Evolutionary conservation across 768 basidiomycete genomes (phyloP).

Genomic region (Suillus bovinus): DNA sequence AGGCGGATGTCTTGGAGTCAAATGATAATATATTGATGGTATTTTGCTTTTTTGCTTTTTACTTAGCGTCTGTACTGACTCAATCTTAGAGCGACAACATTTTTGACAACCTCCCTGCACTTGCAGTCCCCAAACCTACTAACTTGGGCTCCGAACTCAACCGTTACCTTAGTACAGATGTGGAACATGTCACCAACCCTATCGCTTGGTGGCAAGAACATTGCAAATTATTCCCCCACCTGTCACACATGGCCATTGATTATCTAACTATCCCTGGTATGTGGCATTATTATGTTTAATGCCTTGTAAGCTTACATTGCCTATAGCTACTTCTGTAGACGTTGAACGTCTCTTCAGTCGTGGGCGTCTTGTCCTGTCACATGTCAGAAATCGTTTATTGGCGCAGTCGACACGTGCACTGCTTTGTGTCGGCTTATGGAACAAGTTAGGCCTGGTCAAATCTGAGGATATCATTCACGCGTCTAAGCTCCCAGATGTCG

Average conservation of each 20-base stretch:
- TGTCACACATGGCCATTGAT: too few species aligned
- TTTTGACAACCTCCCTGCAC: slow-evolving; percentile 30
- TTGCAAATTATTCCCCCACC: background rate
- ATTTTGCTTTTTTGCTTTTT: background rate
- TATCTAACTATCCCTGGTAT: too few species aligned
- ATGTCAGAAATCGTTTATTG: slow-evolving; percentile 27
- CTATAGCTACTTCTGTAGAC: slow-evolving; percentile 30
- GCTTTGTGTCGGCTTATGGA: slow-evolving; percentile 35
- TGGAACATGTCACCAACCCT: slow-evolving; percentile 24
- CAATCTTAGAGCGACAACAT: slow-evolving; percentile 22
- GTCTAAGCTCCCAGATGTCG: slow-evolving; percentile 3
- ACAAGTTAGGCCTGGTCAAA: slow-evolving; percentile 21
- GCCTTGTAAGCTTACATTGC: too few species aligned
- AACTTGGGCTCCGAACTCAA: slow-evolving; percentile 30
- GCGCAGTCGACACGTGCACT: slow-evolving; percentile 29
- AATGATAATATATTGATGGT: too few species aligned
- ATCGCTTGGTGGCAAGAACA: slow-evolving; percentile 34
- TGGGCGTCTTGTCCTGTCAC: slow-evolving; percentile 27
- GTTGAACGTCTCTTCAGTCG: slow-evolving; percentile 31
- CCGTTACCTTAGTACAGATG: slow-evolving; percentile 26
- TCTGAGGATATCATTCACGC: slow-evolving; percentile 21
- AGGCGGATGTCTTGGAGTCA: too few species aligned
- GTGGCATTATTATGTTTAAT: too few species aligned
- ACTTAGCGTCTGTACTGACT: background rate
- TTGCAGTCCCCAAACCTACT: background rate